Conservation (phyloP, 306 rosid species). For the Vachellia collinsii region DNA sequence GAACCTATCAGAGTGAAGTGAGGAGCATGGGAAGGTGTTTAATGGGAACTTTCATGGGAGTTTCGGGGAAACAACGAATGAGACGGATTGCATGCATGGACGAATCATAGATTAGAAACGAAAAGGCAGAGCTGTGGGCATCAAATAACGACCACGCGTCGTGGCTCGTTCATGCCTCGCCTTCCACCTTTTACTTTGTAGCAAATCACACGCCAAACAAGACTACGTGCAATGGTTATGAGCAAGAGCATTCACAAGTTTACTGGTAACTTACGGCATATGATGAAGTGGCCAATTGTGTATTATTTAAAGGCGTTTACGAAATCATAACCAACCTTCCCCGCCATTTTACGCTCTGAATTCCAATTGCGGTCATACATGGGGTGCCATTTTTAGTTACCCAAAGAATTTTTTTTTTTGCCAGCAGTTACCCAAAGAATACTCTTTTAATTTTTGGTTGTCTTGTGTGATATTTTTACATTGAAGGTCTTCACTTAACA, state of each 20-base stretch:
- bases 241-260: no score
- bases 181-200: neutral
- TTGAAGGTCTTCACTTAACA: no score
- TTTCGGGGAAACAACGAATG: neutral
- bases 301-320: neutral
- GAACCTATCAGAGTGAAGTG: no score
- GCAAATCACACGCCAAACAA: neutral
- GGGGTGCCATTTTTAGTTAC: neutral
- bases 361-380: neutral
- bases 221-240: no score
- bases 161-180: neutral
- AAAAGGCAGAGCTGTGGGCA: no score
- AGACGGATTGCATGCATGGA: neutral
- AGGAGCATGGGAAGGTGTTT: no score
- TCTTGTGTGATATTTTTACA: neutral
- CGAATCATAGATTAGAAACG: neutral
- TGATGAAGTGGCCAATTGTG: neutral
- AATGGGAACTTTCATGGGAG: neutral
- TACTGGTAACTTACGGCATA: neutral
- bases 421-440: no score
- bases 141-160: no score
- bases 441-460: no score
- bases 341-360: neutral
- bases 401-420: no score
- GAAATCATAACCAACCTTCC: neutral